phyloP scores from a whole-genome alignment of 2,329 filamentous ascomycete species.

The Pseudocercospora pini-densiflorae region DNA sequence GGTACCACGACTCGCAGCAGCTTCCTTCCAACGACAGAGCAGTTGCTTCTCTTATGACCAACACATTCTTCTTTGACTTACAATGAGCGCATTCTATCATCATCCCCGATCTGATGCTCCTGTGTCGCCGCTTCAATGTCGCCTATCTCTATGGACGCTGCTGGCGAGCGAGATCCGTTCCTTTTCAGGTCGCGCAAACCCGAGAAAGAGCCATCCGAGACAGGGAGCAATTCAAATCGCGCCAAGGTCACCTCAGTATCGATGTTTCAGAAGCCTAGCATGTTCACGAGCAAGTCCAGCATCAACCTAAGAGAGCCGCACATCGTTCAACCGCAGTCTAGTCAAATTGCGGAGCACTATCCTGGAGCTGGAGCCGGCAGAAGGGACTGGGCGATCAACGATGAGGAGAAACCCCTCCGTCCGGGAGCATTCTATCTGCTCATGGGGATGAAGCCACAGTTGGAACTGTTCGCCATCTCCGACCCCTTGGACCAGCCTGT shows the following conservation, averaged over 20 bases:
- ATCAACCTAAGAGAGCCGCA: not conserved
- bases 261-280: not conserved
- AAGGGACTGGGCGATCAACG: not conserved
- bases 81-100: not conserved
- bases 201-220: not conserved
- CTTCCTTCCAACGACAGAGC: not conserved
- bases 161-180: not conserved
- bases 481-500: not conserved
- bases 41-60: not conserved
- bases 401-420: not conserved
- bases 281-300: not conserved
- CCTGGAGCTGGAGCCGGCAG: not conserved
- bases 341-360: not conserved
- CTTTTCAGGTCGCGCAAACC: not conserved
- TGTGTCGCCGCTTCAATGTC: not conserved
- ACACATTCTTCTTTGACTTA: not conserved
- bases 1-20: not conserved
- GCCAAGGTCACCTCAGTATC: slow-evolving; percentile 1
- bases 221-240: not conserved
- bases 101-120: not conserved
- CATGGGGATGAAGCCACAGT: not conserved
- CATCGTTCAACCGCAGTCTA: not conserved
- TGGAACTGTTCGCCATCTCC: not conserved
- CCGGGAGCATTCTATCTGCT: not conserved
- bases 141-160: not conserved